Base-by-base conservation (phyloP, 805 yeast species). In the Candida lessepsii region DNA sequence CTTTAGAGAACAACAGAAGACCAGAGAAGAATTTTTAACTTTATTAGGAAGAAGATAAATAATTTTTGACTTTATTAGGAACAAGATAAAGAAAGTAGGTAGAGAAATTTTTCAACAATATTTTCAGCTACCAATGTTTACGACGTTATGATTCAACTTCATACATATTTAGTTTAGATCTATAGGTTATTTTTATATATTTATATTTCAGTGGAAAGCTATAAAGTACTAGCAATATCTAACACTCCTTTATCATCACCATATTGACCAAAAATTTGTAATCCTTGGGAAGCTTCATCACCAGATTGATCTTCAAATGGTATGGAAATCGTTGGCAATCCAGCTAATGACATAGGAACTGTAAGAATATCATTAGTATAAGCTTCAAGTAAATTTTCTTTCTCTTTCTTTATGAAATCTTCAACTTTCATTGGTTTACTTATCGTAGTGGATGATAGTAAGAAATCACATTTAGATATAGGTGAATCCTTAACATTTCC, bases 1-100 rank as follows among this genome's bases (percentile, higher is more conserved):
- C 50, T 93, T 93, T 73, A 77, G 97, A 56, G 85, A 82, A 41
- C 88, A 88, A 30, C 96, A 90, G 61, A 88, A 87, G 71, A 93
- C 99, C 2, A 80, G 99, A 57, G 99, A 93, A 57, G 99, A 93
- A 65, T 93, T 93, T 55, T 74, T 93, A 58, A 83, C 90, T 9
- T 70, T 90, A 46, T 69, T 90, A 52, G 85, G 84, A 28, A 78
- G 86, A 63, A 70, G 71, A 52, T 76, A 52, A 20, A 9, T n/a
- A 93, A 65, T 93, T 93, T 55, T 74, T 93, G 58, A 83, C 90
- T 9, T 70, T 90, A 46, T 69, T 90, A 52, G 85, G 84, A 28
- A 78, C 85, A 63, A 70, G 71, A 52, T 76, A 52, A 20, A 20
- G 23, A 20, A n/a, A n/a, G n/a, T n/a, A n/a, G 23, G 23, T 20